Percentiles rank a stretch among this genome's conserved stretches.
phyloP scores from a whole-genome alignment of 148 eudicot genomes.

The Salicornia ramosissima region DNA sequence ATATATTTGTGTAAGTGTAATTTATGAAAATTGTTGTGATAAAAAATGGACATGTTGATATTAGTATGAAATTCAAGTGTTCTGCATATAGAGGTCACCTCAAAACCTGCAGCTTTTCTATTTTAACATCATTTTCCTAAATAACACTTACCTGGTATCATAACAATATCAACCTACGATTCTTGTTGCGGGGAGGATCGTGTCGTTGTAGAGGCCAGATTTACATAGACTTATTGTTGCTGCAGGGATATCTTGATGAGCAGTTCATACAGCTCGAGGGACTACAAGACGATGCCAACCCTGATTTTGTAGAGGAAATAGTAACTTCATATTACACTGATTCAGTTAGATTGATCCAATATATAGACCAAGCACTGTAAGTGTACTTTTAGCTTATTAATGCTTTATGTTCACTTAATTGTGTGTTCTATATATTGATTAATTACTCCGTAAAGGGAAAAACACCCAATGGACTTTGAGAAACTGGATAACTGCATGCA shows the following conservation, averaged over 20 bases:
- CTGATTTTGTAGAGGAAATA: slow-evolving; percentile 71
- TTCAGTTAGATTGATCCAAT: slow-evolving; percentile 54
- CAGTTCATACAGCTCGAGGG: slow-evolving; percentile 69
- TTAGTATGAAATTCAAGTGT: background rate
- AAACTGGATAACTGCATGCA: slow-evolving; percentile 76
- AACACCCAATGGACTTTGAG: slow-evolving; percentile 46
- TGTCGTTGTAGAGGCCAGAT: background rate
- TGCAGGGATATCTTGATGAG: slow-evolving; percentile 75
- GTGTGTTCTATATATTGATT: background rate
- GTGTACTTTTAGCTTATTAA: slow-evolving; percentile 20
- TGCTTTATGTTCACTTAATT: background rate
- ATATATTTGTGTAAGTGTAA: background rate
- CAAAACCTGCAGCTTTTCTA: too few species aligned
- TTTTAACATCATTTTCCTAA: too few species aligned
- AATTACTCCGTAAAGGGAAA: slow-evolving; percentile 36
- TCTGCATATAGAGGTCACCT: too few species aligned
- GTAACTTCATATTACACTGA: slow-evolving; percentile 59
- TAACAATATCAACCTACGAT: too few species aligned
- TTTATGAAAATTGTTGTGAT: background rate
- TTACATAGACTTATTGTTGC: background rate
- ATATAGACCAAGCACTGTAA: slow-evolving; percentile 59
- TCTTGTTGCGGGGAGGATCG: background rate
- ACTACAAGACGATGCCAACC: slow-evolving; percentile 59
- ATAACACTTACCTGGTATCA: too few species aligned
- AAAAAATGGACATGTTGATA: background rate